Evolutionary conservation across 768 basidiomycete genomes (phyloP), one percentile per base, ranked within the genome.

Genomic region (Cyclocybe aegerita): DNA sequence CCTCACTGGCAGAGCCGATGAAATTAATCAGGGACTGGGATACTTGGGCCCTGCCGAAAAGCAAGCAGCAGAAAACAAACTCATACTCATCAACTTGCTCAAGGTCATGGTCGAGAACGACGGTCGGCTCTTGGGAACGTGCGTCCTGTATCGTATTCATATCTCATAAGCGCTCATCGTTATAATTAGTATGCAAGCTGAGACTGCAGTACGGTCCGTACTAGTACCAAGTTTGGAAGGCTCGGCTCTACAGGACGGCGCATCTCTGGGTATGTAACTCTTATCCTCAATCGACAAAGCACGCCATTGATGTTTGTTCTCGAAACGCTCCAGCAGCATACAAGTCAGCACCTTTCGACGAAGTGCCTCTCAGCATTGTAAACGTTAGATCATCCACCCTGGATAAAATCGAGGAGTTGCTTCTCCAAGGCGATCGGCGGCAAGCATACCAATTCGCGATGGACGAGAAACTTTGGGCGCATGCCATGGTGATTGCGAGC

Each of bases 401-500:
- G 23, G 83, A 90, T 62, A 84, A 81, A 62, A 88, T 97, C 52
- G 83, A 93, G 59, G 80, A 81, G 29, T 80, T 90, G 44, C 78
- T 99, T 11, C 68, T 94, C 8, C 81, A 83, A 50, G 97, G 96
- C 11, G 86, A 97, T 59, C 86, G 92, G 33, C 82, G 82, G 15
- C 83, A 86, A 55, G 97, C 97, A 1, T 93, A 90, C 63, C 83
- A 85, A 50, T 94, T 84, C 64, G 96, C 97, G 2, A 75, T 92
- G 38, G 90, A 95, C 51, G 82, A 93, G 67, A 88, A 82, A 60
- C 68, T 98, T 37, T 99, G 96, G 95, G 85, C 92, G 0, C 97
- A 99, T 67, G 96, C 97, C 2, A 83, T 98, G 81, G 68, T 98
- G 48, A 93, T 99, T 55, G 85, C 96, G 8, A 95, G 90, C 60